These are phyloP conservation scores for Talaromyces verruculosus DNA, from an alignment of 2,329 filamentous ascomycete genomes.

Conservation along the genomic window DNA sequence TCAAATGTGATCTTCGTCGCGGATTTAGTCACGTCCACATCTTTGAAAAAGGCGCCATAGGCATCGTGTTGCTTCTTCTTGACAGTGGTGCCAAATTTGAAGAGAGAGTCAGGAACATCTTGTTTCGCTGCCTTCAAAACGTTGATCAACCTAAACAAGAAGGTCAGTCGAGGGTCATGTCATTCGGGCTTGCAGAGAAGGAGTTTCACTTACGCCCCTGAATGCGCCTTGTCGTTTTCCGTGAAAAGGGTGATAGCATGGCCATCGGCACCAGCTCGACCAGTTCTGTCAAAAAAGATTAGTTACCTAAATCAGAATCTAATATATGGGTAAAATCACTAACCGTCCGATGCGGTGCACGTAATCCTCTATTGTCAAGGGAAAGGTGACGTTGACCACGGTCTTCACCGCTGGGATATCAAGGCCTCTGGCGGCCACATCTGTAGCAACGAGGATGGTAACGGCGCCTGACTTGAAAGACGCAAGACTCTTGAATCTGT, in stretches of 20 bases:
- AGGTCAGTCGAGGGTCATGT: slow-evolving; percentile 22
- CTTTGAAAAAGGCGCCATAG: slow-evolving; percentile 94
- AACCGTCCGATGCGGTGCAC: slow-evolving; percentile 85
- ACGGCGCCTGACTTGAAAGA: slow-evolving; percentile 86
- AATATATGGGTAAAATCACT: slow-evolving; percentile 9
- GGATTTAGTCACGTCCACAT: slow-evolving; percentile 77
- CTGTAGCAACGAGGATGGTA: slow-evolving; percentile 86
- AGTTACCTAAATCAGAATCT: neutral
- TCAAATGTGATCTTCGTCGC: slow-evolving; percentile 93
- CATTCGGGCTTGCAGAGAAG: neutral
- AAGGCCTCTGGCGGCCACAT: slow-evolving; percentile 89
- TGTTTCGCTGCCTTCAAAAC: slow-evolving; percentile 93
- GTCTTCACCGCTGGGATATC: slow-evolving; percentile 95
- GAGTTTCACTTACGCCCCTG: slow-evolving; percentile 69
- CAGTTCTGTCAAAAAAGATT: slow-evolving; percentile 60
- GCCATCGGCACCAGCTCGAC: slow-evolving; percentile 85
- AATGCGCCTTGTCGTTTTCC: slow-evolving; percentile 87
- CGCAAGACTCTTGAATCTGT: slow-evolving; percentile 81
- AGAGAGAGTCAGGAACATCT: slow-evolving; percentile 79
- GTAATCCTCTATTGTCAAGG: slow-evolving; percentile 93
- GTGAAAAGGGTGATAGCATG: slow-evolving; percentile 93
- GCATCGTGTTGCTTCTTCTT: slow-evolving; percentile 98
- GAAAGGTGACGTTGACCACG: slow-evolving; percentile 94
- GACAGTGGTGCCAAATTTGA: slow-evolving; percentile 96
- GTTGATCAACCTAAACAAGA: slow-evolving; percentile 71